Evolutionary conservation across 2,329 filamentous ascomycete genomes (phyloP), one percentile per base, ranked within the genome.

Genomic region (Zelopaecilomyces penicillatus): DNA sequence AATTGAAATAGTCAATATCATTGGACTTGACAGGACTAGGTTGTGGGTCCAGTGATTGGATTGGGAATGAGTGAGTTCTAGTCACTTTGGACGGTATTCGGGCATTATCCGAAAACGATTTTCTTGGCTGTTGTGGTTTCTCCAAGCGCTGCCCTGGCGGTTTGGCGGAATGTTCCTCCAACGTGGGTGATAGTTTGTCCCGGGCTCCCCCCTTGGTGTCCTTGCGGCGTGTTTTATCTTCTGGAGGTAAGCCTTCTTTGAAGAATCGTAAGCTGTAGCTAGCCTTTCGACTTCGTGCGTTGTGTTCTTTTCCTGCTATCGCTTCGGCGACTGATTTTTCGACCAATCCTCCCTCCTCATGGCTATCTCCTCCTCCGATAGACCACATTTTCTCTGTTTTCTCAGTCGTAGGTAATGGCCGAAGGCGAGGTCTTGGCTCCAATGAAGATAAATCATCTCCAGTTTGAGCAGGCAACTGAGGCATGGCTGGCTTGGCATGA

Each of bases 181-280:
- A 57, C 2, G 63, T 61, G 5, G 66, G 52, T 1, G 65, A 54
- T 19, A 66, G 57, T 50, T 66, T 74, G 10, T 76, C 71, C 43
- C 66, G 67, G 7, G 55, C 51, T 0, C 54, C 49, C 4, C 54
- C 49, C 38, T 56, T 66, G 30, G 60, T 59, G 8, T 80, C 79
- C 51, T 68, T 75, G 52, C 71, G 75, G 53, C 74, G 76, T 36
- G 62, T 57, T 55, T 75, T 75, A 37, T 82, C 77, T 43, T 80
- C 75, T 3, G 61, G 58, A n/a, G 78, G 77, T 12, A 82, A 63
- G 31, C 78, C 80, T 59, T 83, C 79, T 49, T 78, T 80, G 67
- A 84, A 84, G 54, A 83, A 80, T 2, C 80, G 71, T 46, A 84
- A 65, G 51, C 78, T 82, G 59, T 83, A 80, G 54, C 79, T 83